Percentiles rank a stretch among this genome's conserved stretches.
Evolutionary conservation across 2,329 filamentous ascomycete species (phyloP).

Genomic region (Colletotrichum liriopes): DNA sequence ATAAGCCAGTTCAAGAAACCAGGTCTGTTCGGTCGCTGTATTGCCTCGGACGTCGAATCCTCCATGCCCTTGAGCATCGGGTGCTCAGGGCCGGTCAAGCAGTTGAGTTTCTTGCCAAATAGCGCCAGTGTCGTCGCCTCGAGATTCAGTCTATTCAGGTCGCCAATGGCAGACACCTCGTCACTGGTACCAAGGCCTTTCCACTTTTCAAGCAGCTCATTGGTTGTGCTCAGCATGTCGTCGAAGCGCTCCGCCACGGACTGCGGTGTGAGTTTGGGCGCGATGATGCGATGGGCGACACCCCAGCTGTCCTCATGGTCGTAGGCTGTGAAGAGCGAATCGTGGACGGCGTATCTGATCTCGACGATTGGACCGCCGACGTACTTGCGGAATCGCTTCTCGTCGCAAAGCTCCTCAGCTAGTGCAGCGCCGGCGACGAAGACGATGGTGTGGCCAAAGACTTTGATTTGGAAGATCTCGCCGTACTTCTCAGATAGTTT

Average conservation of each 20-base stretch:
- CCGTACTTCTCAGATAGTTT: conserved; percentile 54
- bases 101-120: conserved; percentile 66
- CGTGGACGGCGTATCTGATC: conserved; percentile 66
- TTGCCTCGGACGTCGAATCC: conserved; percentile 68
- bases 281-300: conserved; percentile 67
- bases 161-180: conserved; percentile 61
- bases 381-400: conserved; percentile 69
- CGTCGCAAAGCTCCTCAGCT: conserved; percentile 64
- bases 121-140: conserved; percentile 66
- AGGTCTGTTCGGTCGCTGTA: conserved; percentile 68
- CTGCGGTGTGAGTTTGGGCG: conserved; percentile 57
- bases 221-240: conserved; percentile 65
- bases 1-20: conserved; percentile 67
- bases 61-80: conserved; percentile 69
- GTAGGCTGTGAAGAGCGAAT: conserved; percentile 68
- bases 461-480: conserved; percentile 58
- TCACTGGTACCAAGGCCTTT: conserved; percentile 54
- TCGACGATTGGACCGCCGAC: conserved; percentile 68
- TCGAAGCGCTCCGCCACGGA: conserved; percentile 56
- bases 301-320: conserved; percentile 65
- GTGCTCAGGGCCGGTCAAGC: conserved; percentile 62
- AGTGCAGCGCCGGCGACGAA: conserved; percentile 60
- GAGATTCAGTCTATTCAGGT: conserved; percentile 69
- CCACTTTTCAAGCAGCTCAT: conserved; percentile 68
- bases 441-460: conserved; percentile 54